Percentiles rank a stretch among this genome's conserved stretches.
Evolutionary conservation across 176 grass and related monocot species (phyloP).

Genomic region (Oryza glumipatula): DNA sequence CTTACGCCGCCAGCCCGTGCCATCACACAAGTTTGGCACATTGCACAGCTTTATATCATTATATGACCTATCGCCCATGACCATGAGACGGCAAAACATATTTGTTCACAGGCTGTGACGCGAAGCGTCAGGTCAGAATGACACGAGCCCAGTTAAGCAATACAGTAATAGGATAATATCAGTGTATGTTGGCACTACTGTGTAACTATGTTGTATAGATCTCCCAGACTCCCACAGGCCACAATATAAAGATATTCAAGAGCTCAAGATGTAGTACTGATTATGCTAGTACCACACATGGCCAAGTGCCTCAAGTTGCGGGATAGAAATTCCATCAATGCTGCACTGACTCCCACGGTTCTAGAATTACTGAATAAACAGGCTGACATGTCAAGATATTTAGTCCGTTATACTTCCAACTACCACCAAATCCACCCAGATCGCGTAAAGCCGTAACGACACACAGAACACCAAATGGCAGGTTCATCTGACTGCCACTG

Average conservation of each 20-base stretch:
- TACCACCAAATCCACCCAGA: slow-evolving; percentile 29
- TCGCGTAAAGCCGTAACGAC: background rate
- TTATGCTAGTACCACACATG: slow-evolving; percentile 25
- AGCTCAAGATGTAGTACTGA: slow-evolving; percentile 7
- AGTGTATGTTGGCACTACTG: background rate
- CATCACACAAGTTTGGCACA: background rate
- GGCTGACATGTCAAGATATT: background rate
- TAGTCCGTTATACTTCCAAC: background rate
- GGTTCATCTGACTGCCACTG: background rate
- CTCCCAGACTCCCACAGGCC: background rate
- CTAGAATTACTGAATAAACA: background rate
- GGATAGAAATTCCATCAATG: background rate
- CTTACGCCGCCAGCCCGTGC: background rate
- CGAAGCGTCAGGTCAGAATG: background rate
- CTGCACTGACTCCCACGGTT: background rate
- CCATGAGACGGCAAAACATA: background rate
- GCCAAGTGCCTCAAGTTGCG: slow-evolving; percentile 22
- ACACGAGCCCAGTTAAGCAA: background rate
- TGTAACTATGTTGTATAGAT: background rate
- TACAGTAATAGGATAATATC: background rate
- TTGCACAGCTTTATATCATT: background rate
- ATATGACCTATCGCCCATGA: background rate
- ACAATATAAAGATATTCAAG: background rate
- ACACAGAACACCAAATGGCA: background rate
- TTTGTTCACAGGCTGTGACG: background rate